These are phyloP conservation scores for Stentor roeselii DNA, from an alignment of 73 alveolate genomes.

Conservation along the genomic window DNA sequence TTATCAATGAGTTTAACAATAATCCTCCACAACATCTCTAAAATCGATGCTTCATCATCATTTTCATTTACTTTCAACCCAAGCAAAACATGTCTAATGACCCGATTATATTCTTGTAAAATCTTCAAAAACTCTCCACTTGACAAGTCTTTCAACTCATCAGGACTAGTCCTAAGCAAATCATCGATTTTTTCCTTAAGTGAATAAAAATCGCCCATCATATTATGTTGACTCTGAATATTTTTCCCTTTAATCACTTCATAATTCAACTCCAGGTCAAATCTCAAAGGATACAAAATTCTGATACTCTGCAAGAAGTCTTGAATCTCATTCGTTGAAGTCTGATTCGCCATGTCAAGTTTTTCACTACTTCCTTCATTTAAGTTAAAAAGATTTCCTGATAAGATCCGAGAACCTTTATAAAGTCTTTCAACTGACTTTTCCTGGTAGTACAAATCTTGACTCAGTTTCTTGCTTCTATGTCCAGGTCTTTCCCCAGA, in stretches of 20 bases:
- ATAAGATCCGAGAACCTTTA: slow-evolving; percentile 6
- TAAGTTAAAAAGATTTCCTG: neutral
- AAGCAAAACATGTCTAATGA: neutral
- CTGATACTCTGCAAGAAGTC: neutral
- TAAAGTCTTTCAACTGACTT: neutral
- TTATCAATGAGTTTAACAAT: neutral
- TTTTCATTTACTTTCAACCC: neutral
- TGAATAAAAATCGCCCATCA: neutral
- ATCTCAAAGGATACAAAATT: neutral
- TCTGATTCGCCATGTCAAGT: too few species aligned
- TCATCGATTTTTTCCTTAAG: neutral
- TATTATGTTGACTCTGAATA: neutral
- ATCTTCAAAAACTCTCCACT: neutral
- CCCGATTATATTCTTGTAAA: slow-evolving; percentile 8
- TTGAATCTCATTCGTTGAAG: neutral
- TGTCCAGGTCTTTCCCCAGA: neutral
- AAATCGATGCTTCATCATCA: neutral
- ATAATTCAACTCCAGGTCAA: neutral
- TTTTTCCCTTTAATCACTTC: neutral
- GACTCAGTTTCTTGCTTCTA: neutral
- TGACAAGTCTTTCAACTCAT: neutral
- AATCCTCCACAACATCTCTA: slow-evolving; percentile 7
- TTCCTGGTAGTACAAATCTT: neutral
- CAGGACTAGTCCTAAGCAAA: neutral
- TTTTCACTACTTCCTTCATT: neutral